A percentile compares a stretch with the other conserved stretches of the same genome.
These are phyloP conservation scores for Evansstolkia leycettana DNA, from an alignment of 495 filamentous ascomycete species.

Conservation along the genomic window DNA sequence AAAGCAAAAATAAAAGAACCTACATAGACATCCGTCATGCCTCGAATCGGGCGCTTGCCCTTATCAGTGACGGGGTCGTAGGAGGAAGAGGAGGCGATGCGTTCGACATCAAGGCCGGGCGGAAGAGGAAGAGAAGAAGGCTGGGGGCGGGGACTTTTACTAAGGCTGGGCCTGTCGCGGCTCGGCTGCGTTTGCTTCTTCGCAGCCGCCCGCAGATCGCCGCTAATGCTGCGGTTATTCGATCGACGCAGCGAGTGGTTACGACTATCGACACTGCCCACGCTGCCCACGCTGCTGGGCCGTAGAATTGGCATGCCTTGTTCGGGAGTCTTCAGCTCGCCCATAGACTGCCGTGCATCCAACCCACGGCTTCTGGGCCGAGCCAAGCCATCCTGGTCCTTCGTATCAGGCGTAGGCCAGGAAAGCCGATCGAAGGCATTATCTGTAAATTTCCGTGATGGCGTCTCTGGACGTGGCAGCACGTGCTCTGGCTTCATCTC, in stretches of 20 bases:
- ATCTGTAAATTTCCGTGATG: conserved; percentile 36
- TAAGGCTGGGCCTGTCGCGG: no score
- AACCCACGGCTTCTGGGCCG: neutral
- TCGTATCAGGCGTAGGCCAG: conserved; percentile 41
- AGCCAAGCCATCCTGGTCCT: conserved; percentile 20
- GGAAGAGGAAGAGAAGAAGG: conserved; percentile 6
- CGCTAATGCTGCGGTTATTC: conserved; percentile 62
- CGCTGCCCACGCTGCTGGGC: conserved; percentile 20
- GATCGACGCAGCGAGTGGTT: conserved; percentile 48
- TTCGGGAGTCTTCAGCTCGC: conserved; percentile 17
- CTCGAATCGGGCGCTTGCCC: conserved; percentile 68
- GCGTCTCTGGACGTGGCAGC: conserved; percentile 29
- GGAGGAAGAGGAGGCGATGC: conserved; percentile 46
- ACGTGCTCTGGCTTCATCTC: conserved; percentile 32
- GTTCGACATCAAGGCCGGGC: conserved; percentile 25
- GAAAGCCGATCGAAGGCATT: conserved; percentile 34
- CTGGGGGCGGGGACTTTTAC: no score
- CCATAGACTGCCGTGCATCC: neutral
- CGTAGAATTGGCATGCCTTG: conserved; percentile 22
- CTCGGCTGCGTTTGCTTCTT: conserved; percentile 15
- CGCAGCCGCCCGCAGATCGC: conserved; percentile 61
- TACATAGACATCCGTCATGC: conserved; percentile 92
- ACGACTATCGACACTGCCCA: conserved; percentile 4
- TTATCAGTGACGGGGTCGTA: conserved; percentile 73
- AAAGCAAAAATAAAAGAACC: conserved; percentile 30